A percentile compares a stretch with the other conserved stretches of the same genome.
phyloP scores from a whole-genome alignment of 192 early-diverging fungal genomes.

The Coemansia sp. region DNA sequence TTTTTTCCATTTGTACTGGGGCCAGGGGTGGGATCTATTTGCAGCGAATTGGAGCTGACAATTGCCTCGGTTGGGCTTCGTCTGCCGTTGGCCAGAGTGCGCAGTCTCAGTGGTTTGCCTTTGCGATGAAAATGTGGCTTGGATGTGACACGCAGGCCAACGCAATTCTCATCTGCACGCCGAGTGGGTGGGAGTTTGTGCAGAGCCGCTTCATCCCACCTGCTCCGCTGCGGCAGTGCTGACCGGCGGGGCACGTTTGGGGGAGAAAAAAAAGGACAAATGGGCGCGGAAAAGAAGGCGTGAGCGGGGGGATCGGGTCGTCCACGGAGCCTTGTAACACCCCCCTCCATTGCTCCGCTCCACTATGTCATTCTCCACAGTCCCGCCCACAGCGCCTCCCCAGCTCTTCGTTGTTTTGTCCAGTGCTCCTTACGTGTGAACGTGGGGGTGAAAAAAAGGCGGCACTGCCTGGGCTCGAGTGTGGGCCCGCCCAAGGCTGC shows the following conservation, averaged over 20 bases:
- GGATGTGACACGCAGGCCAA: neutral
- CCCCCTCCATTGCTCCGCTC: constrained; percentile 7
- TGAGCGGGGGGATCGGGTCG: constrained; percentile 4
- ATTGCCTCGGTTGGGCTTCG: neutral
- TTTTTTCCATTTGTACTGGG: neutral
- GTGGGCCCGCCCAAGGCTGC: neutral
- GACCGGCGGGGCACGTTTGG: constrained; percentile 7
- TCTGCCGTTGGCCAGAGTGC: neutral
- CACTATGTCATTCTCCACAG: constrained; percentile 6
- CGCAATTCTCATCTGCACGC: neutral
- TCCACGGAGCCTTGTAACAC: constrained; percentile 7
- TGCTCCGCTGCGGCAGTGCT: constrained; percentile 1
- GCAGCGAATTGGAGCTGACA: neutral
- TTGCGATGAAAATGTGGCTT: constrained; percentile 3
- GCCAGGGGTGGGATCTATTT: neutral
- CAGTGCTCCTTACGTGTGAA: neutral
- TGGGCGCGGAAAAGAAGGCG: neutral
- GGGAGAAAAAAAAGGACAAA: neutral
- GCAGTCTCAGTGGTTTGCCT: constrained; percentile 2
- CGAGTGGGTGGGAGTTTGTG: neutral
- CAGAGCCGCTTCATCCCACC: neutral
- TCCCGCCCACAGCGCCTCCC: constrained; percentile 3
- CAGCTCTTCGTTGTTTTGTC: neutral
- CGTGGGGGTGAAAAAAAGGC: neutral
- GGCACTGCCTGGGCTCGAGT: neutral